Conservation (phyloP, 257 asterid genomes). For the Fraxinus pennsylvanica region DNA sequence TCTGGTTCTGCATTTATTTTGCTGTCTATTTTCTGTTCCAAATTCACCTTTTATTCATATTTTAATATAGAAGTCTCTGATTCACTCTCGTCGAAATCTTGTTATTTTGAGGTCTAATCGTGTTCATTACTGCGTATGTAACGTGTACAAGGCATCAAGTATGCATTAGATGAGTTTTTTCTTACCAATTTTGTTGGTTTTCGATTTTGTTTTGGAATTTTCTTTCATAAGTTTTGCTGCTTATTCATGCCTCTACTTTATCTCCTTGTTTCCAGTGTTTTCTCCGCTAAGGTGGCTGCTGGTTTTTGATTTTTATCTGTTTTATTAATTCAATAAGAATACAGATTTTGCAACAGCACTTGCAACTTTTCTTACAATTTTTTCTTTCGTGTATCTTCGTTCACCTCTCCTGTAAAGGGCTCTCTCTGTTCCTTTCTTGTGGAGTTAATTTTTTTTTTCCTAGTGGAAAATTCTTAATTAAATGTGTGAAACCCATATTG, state of each 20-base stretch:
- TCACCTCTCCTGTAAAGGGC: background rate
- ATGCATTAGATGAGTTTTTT: constrained; percentile 6
- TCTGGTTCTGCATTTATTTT: constrained; percentile 13
- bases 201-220: constrained; percentile 15
- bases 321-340: background rate
- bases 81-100: background rate
- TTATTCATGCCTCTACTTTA: constrained; percentile 25
- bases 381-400: background rate
- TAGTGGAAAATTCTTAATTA: background rate
- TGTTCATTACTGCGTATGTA: background rate
- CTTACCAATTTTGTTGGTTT: constrained; percentile 13
- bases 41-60: background rate
- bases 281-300: constrained; percentile 30
- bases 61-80: background rate
- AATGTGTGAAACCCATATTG: constrained; percentile 21
- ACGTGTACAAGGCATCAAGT: background rate
- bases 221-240: constrained; percentile 14
- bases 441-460: background rate
- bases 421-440: constrained; percentile 5
- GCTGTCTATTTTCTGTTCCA: constrained; percentile 1
- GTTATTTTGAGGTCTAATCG: background rate
- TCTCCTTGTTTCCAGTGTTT: constrained; percentile 28
- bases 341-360: background rate
- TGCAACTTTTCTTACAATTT: background rate
- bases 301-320: constrained; percentile 18